Base-by-base conservation (phyloP, 1,284 basidiomycete species). In the Mycosarcoma mackinlayi region DNA sequence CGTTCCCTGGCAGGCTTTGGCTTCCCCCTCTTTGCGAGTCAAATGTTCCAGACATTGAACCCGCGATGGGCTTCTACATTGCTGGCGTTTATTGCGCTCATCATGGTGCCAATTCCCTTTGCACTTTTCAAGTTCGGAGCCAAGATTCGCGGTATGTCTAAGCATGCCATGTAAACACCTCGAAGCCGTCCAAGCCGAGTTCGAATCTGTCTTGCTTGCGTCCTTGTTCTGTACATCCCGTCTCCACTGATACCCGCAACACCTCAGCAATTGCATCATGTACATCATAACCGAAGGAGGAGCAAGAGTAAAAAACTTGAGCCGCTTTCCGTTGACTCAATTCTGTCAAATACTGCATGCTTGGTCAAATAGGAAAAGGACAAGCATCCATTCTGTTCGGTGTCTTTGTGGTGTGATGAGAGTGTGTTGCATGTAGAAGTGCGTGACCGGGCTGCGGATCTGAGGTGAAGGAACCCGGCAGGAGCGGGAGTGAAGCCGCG, bases 41-140 rank as follows among this genome's bases (percentile, higher is more conserved):
- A 86, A 60, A 86, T 87, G 86, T 87, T 84, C 78, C 61, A 83
- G 6, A 83, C 73, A 16, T 80, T 92, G 5, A 90, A 89, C 1
- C 88, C 90, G 0, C 89, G 90, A 0, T 91, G 91, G 7, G 91
- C 90, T 0, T 89, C 89, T 0, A 89, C 88, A 11, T 84, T 93
- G n/a, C 82, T 93, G 6, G 92, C 88, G 0, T 90, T 91, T 6
- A 78, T 93, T 24, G 86, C 88, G 47, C 86, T 88, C 6, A 60
- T 89, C 18, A 87, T 91, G 86, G 86, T 87, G 0, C 92, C 92
- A 0, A 81, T 92, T 27, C 92, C 91, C 84, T 81, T 65, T 79
- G 7, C 76, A 80, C 23, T 82, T 83, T 83, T 80, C 72, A 84
- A 82, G 59, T 86, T 82, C 55, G 87, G 87, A 7, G 80, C 83